A percentile compares a stretch with the other conserved stretches of the same genome.
Conservation (phyloP, 805 yeast genomes). For the Starmerella scarabaei region DNA sequence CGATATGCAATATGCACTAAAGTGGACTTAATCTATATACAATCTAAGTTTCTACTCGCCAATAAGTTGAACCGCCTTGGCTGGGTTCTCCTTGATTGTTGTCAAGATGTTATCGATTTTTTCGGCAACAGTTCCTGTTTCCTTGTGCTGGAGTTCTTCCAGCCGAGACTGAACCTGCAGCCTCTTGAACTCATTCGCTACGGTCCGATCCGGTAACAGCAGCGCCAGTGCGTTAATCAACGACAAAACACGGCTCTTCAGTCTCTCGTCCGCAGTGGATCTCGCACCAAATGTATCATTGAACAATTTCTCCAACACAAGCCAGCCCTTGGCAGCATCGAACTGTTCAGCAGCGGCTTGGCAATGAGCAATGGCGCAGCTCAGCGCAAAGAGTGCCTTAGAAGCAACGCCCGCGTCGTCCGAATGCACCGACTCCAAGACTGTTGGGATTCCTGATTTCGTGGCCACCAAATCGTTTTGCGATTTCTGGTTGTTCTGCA, state of each 20-base stretch:
- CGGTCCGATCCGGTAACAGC: conserved; percentile 8
- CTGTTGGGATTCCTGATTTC: conserved; percentile 23
- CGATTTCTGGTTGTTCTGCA: conserved; percentile 71
- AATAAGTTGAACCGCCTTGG: conserved; percentile 3
- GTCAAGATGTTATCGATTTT: conserved; percentile 11
- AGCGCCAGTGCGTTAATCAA: conserved; percentile 13
- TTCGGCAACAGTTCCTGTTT: conserved; percentile 6
- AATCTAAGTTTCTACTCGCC: not conserved
- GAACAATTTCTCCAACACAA: conserved; percentile 29
- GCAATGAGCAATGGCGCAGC: conserved; percentile 62
- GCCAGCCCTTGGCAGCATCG: conserved; percentile 50
- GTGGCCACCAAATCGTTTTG: conserved; percentile 45
- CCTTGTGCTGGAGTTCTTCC: not conserved
- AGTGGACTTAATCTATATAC: not conserved
- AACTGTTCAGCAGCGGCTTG: conserved; percentile 44
- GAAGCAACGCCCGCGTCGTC: conserved; percentile 31
- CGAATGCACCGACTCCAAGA: conserved; percentile 24
- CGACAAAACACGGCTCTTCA: conserved; percentile 15
- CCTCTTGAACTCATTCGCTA: conserved; percentile 10
- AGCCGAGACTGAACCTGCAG: conserved; percentile 4
- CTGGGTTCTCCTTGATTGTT: conserved; percentile 8
- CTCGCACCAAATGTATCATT: conserved; percentile 6
- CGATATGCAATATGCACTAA: not conserved
- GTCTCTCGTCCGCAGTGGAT: conserved; percentile 3
- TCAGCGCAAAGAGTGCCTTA: conserved; percentile 67